Evolutionary conservation across 2,329 filamentous ascomycete species (phyloP).

Genomic region (Fusarium virguliforme): DNA sequence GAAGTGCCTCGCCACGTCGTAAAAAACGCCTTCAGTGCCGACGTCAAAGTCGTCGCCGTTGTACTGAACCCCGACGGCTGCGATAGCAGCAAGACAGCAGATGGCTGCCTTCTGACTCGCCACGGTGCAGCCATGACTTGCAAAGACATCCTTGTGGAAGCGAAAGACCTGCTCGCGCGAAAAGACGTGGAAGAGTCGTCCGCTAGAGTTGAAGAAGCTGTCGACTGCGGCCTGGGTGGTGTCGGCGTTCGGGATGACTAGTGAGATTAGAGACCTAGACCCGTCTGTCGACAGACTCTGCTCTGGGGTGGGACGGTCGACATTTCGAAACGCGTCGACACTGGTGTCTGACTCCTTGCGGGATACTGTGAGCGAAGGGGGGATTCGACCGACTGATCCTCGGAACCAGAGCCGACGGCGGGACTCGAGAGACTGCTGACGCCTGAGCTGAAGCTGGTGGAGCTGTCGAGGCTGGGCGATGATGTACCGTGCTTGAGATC

Average conservation of each 20-base stretch:
- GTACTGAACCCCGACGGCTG: neutral
- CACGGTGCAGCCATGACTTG: neutral
- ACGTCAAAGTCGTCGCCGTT: neutral
- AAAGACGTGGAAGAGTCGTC: neutral
- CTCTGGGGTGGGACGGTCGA: neutral
- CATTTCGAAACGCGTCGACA: neutral
- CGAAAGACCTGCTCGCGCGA: neutral
- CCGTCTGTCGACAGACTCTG: neutral
- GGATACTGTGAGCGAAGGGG: neutral
- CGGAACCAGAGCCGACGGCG: neutral
- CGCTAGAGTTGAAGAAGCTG: neutral
- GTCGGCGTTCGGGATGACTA: neutral
- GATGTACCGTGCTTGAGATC: slow-evolving; percentile 1
- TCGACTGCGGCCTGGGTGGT: neutral
- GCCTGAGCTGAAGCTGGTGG: neutral
- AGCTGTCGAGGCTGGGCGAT: neutral
- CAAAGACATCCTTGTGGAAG: slow-evolving; percentile 1
- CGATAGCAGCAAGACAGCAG: neutral
- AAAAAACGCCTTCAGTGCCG: neutral
- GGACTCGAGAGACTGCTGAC: neutral
- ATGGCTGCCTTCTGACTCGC: neutral
- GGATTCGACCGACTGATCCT: neutral
- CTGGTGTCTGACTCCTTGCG: neutral
- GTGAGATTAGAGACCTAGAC: slow-evolving; percentile 1
- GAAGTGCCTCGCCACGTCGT: slow-evolving; percentile 5